Base-by-base conservation (phyloP, 257 asterid species). In the Jacaranda mimosifolia region DNA sequence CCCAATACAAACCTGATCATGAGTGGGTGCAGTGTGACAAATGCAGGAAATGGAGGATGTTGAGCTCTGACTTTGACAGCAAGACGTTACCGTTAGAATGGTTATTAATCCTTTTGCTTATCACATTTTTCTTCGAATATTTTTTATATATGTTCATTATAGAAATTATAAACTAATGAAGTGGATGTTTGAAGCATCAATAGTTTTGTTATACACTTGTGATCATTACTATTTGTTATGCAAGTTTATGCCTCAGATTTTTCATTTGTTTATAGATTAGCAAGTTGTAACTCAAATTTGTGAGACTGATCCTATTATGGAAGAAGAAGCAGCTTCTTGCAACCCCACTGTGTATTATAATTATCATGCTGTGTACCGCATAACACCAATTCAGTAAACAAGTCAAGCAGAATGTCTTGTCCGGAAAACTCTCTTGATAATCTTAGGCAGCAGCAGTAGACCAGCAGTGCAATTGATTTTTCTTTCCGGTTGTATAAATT, bases 11-110 rank as follows among this genome's bases (percentile, higher is more conserved):
- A 76, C 95, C 97, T 36, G 97, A 92, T 79, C 69, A 88, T 48
- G 97, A 92, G 42, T 92, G 97, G 97, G 95, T 92, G 72, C 97
- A 89, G 79, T 92, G 97, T 72, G 87, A 91, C 86, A 89, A 91
- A 84, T 92, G 97, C 83, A 86, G 97, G 75, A 92, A 92, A 79
- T 92, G 97, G 97, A 87, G 97, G 79, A 83, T 76, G 85, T 63
- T 92, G 73, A 79, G n/a, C 74, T 40, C 80, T 59, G 92, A 85
- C 51, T 89, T 89, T 80, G 84, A 82, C 80, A 85, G 79, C 84
- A 83, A 68, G 85, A 81, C 77, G n/a, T 80, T 90, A 74, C 96
- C 97, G 7, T 64, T 74, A 52, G 94, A 92, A 72, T 91, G 97
- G 97, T 92, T 81, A 45, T 18, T 39, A 32, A 53, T 74, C 75